A percentile compares a stretch with the other conserved stretches of the same genome.
Conservation (phyloP, 176 grass and related monocot genomes). For the Coix lacrymajobi region DNA sequence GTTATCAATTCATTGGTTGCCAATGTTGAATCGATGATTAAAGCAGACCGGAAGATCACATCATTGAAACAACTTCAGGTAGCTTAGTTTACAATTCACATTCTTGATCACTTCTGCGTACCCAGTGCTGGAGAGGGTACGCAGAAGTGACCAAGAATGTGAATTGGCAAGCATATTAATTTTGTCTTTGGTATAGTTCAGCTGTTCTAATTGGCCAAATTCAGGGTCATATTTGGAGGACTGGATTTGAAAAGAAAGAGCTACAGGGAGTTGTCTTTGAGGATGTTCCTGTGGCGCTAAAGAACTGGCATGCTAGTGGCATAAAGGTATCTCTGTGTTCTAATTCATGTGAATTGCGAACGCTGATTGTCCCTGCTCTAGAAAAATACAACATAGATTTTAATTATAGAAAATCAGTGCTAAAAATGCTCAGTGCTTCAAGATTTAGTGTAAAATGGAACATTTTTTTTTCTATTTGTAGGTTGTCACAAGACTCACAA, state of each 20-base stretch:
- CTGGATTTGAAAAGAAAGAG: conserved; percentile 81
- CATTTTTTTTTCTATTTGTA: neutral
- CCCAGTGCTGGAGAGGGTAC: no score
- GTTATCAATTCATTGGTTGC: conserved; percentile 66
- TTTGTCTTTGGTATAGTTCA: neutral
- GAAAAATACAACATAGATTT: neutral
- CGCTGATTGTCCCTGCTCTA: neutral
- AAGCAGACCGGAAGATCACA: conserved; percentile 90
- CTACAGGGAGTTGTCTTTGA: conserved; percentile 87
- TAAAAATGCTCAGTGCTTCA: neutral
- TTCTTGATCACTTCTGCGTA: neutral
- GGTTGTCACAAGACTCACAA: neutral
- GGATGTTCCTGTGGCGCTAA: conserved; percentile 76
- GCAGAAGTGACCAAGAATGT: no score
- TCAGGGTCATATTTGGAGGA: conserved; percentile 99
- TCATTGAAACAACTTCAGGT: conserved; percentile 98
- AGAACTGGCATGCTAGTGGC: conserved; percentile 76
- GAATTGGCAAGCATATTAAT: conserved; percentile 21
- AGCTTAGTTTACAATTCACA: conserved; percentile 20
- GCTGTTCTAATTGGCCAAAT: conserved; percentile 23
- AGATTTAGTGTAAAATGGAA: neutral
- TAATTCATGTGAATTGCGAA: neutral
- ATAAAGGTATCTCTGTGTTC: conserved; percentile 53
- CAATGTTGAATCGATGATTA: conserved; percentile 96
- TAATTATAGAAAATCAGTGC: neutral